Conservation (phyloP, 768 basidiomycete species). For the Podaxis sp. region DNA sequence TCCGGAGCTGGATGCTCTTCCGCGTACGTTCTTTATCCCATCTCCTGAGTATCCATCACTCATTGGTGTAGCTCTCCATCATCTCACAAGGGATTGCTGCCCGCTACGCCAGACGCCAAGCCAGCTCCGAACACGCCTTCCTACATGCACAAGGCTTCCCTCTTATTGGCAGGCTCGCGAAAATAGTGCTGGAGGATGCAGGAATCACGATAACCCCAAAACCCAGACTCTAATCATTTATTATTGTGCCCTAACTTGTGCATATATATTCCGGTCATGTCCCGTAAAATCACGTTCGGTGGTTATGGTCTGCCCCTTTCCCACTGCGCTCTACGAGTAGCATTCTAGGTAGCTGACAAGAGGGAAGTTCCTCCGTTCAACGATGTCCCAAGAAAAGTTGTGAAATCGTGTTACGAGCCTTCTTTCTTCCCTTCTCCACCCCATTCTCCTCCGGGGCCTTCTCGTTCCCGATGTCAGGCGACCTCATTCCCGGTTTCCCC, state of each 20-base stretch:
- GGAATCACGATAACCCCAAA: slow-evolving; percentile 34
- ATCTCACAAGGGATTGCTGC: slow-evolving; percentile 92
- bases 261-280: not conserved
- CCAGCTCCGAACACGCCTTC: slow-evolving; percentile 79
- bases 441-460: not conserved
- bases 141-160: slow-evolving; percentile 50
- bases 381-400: not conserved
- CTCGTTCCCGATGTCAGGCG: not conserved
- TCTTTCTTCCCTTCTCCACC: not conserved
- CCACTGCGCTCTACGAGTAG: too few species aligned
- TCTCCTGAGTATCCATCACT: not conserved
- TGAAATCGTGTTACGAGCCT: not conserved
- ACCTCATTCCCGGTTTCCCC: slow-evolving; percentile 9
- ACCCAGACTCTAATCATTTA: slow-evolving; percentile 30
- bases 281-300: too few species aligned
- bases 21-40: slow-evolving; percentile 48
- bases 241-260: not conserved
- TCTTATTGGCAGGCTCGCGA: slow-evolving; percentile 64
- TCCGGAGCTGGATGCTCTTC: slow-evolving; percentile 84
- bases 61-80: slow-evolving; percentile 51
- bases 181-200: slow-evolving; percentile 53
- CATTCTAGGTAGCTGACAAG: not conserved
- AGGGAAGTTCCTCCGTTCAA: not conserved
- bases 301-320: too few species aligned
- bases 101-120: slow-evolving; percentile 80